Conservation (phyloP, 164 flowering plant species). For the Vitis riparia region DNA sequence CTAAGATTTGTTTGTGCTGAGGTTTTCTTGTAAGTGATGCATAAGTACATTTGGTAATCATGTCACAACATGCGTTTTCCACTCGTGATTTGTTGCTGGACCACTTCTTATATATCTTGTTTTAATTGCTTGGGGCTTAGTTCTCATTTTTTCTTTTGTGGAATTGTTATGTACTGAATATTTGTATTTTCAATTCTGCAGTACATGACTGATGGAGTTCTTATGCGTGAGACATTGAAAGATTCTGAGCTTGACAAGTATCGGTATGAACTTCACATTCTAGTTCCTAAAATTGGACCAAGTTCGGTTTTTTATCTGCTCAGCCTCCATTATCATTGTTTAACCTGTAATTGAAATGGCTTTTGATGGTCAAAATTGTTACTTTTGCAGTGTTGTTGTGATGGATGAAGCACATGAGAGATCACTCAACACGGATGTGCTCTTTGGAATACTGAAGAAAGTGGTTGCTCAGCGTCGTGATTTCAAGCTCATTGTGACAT, state of each 20-base stretch:
- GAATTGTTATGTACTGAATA: slow-evolving; percentile 8
- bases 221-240: slow-evolving; percentile 89
- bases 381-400: slow-evolving; percentile 66
- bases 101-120: background rate
- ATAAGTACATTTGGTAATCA: no score
- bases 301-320: background rate
- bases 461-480: slow-evolving; percentile 95
- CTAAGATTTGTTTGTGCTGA: no score
- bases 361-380: background rate
- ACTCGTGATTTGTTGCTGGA: no score
- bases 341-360: background rate
- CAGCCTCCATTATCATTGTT: background rate
- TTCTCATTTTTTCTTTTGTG: background rate
- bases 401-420: slow-evolving; percentile 99
- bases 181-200: slow-evolving; percentile 29
- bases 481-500: slow-evolving; percentile 97
- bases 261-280: slow-evolving; percentile 46
- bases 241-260: slow-evolving; percentile 96
- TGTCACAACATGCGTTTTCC: no score
- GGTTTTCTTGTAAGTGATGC: no score
- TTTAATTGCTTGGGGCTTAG: background rate
- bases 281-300: background rate
- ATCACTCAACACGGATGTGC: slow-evolving; percentile 90
- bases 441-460: slow-evolving; percentile 93
- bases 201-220: slow-evolving; percentile 99